A percentile compares a stretch with the other conserved stretches of the same genome.
These are phyloP conservation scores for Mycena amicta DNA, from an alignment of 768 basidiomycete genomes.

Conservation along the genomic window DNA sequence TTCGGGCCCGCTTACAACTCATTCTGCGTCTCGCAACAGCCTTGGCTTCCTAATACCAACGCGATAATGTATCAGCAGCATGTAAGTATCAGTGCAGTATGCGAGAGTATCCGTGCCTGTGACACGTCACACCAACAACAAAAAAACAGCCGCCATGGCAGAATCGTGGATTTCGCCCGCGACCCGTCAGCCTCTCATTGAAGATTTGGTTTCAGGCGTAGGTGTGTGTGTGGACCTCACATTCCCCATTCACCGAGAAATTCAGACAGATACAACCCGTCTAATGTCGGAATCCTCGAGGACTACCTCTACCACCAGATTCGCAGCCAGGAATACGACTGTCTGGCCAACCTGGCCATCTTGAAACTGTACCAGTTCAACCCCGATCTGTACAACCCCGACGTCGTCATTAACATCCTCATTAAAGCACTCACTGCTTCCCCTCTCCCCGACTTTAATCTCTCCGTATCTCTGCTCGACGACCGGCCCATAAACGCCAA, in stretches of 20 bases:
- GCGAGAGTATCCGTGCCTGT: no score
- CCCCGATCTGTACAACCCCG: slow-evolving; percentile 87
- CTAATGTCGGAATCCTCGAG: slow-evolving; percentile 90
- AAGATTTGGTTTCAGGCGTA: slow-evolving; percentile 88
- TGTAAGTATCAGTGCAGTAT: no score
- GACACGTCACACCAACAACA: neutral
- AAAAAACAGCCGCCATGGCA: slow-evolving; percentile 39
- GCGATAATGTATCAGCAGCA: no score
- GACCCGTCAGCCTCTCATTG: slow-evolving; percentile 84
- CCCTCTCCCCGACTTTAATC: slow-evolving; percentile 91
- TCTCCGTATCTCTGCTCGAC: slow-evolving; percentile 90
- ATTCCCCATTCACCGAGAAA: neutral
- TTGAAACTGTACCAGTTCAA: slow-evolving; percentile 82
- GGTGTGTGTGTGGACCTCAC: slow-evolving; percentile 50
- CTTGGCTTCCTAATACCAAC: neutral
- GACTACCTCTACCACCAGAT: slow-evolving; percentile 97
- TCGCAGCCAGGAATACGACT: slow-evolving; percentile 88
- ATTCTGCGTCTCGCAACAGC: neutral
- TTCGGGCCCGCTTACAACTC: neutral
- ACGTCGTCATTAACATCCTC: slow-evolving; percentile 93
- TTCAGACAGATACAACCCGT: slow-evolving; percentile 94
- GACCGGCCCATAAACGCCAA: slow-evolving; percentile 59
- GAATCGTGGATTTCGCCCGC: slow-evolving; percentile 74
- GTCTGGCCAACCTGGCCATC: slow-evolving; percentile 81
- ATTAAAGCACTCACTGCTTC: slow-evolving; percentile 85